These are phyloP conservation scores for Dendrobium nobile DNA, from an alignment of 106 monocot genomes.

Conservation along the genomic window DNA sequence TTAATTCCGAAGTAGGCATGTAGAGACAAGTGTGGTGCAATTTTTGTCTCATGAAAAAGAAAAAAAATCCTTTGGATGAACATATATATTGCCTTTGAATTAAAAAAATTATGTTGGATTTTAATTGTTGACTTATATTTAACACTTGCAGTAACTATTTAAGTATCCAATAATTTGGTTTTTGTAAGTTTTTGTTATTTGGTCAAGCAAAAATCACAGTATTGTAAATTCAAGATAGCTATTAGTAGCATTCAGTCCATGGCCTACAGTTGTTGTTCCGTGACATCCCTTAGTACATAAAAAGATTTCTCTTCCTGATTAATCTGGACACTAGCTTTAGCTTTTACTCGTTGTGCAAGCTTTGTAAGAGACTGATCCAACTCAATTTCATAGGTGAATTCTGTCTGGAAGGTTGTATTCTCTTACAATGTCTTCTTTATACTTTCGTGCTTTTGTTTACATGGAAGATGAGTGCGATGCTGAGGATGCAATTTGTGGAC, in stretches of 20 bases:
- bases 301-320: conserved; percentile 81
- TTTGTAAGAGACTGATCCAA: conserved; percentile 1
- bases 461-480: conserved; percentile 99
- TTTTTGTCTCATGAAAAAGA: too few species aligned
- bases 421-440: background rate
- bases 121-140: too few species aligned
- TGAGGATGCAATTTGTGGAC: conserved; percentile 86
- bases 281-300: conserved; percentile 66
- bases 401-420: background rate
- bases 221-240: too few species aligned
- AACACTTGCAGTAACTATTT: too few species aligned
- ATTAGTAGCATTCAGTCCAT: conserved; percentile 6
- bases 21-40: too few species aligned
- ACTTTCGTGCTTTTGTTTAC: conserved; percentile 74
- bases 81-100: too few species aligned
- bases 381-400: background rate
- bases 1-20: too few species aligned
- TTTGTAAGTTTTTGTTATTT: too few species aligned
- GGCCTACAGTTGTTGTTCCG: conserved; percentile 48
- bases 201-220: too few species aligned
- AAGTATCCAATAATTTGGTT: too few species aligned
- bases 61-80: too few species aligned
- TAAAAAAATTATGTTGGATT: too few species aligned
- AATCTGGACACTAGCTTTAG: conserved; percentile 41
- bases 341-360: conserved; percentile 15